A percentile compares a stretch with the other conserved stretches of the same genome.
These are phyloP conservation scores for Botrytis elliptica DNA, from an alignment of 2,329 filamentous ascomycete genomes.

Conservation along the genomic window DNA sequence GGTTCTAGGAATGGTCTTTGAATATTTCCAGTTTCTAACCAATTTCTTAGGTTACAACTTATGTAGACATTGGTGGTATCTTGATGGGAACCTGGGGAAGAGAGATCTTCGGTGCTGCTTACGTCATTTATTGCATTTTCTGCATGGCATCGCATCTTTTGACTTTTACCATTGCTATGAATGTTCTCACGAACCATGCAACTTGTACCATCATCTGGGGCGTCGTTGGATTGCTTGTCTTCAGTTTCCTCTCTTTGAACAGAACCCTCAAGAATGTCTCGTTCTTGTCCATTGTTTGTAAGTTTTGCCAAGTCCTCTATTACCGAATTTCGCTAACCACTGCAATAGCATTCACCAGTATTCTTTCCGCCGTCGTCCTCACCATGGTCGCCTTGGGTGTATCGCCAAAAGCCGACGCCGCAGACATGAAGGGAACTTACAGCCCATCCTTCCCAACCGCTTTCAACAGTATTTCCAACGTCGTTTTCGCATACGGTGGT, in stretches of 20 bases:
- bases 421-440: slow-evolving; percentile 41
- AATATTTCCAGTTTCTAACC: not conserved
- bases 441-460: slow-evolving; percentile 43
- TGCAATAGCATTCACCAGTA: slow-evolving; percentile 51
- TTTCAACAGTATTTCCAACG: slow-evolving; percentile 54
- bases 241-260: slow-evolving; percentile 51
- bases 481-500: slow-evolving; percentile 59
- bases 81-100: slow-evolving; percentile 45
- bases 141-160: slow-evolving; percentile 60
- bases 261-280: slow-evolving; percentile 56
- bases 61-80: slow-evolving; percentile 57
- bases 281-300: slow-evolving; percentile 53
- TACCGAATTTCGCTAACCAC: not conserved
- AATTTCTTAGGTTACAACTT: slow-evolving; percentile 39
- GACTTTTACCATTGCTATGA: slow-evolving; percentile 59
- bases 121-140: slow-evolving; percentile 57
- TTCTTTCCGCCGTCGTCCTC: slow-evolving; percentile 54
- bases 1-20: not conserved
- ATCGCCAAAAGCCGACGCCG: not conserved
- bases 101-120: slow-evolving; percentile 50
- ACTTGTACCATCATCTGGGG: slow-evolving; percentile 57
- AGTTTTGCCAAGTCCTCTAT: slow-evolving; percentile 19
- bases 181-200: slow-evolving; percentile 53
- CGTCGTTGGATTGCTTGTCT: slow-evolving; percentile 50
- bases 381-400: slow-evolving; percentile 53